phyloP scores from a whole-genome alignment of 108 stramenopile genomes.

The Phaeodactylum tricornutum region DNA sequence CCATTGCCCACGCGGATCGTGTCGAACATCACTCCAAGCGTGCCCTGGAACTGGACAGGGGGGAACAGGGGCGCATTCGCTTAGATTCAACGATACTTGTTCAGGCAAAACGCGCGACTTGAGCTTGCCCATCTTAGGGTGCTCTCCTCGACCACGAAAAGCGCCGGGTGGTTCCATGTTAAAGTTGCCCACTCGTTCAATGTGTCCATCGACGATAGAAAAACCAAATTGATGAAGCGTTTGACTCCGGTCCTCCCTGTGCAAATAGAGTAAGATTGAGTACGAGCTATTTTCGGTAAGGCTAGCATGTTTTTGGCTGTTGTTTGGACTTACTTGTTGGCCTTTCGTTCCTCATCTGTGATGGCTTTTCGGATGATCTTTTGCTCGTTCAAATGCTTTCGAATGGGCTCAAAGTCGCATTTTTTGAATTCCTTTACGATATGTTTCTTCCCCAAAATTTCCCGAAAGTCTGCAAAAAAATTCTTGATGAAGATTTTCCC shows the following conservation, averaged over 20 bases:
- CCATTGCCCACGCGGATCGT: constrained; percentile 98
- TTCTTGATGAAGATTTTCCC: constrained; percentile 92
- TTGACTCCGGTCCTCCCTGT: constrained; percentile 80
- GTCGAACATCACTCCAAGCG: constrained; percentile 90
- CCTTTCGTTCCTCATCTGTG: constrained; percentile 89
- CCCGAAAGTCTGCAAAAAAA: constrained; percentile 89
- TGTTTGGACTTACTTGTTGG: constrained; percentile 80
- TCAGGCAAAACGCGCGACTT: constrained; percentile 89
- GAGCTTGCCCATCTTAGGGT: constrained; percentile 98
- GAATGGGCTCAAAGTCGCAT: constrained; percentile 91
- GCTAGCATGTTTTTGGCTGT: no score
- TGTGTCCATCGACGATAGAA: constrained; percentile 92
- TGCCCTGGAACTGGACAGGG: constrained; percentile 90
- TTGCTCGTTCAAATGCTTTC: constrained; percentile 75
- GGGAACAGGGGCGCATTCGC: constrained; percentile 82
- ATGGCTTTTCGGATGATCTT: constrained; percentile 88
- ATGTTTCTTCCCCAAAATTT: constrained; percentile 67
- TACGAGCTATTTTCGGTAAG: no score
- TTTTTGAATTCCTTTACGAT: constrained; percentile 84
- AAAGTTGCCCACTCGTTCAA: constrained; percentile 92
- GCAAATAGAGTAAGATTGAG: no score
- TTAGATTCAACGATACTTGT: constrained; percentile 81
- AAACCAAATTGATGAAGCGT: constrained; percentile 79
- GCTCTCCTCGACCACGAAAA: constrained; percentile 97
- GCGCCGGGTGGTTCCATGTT: constrained; percentile 96